Conservation (phyloP, 208 protist genomes). For the Trypanosoma mega region DNA sequence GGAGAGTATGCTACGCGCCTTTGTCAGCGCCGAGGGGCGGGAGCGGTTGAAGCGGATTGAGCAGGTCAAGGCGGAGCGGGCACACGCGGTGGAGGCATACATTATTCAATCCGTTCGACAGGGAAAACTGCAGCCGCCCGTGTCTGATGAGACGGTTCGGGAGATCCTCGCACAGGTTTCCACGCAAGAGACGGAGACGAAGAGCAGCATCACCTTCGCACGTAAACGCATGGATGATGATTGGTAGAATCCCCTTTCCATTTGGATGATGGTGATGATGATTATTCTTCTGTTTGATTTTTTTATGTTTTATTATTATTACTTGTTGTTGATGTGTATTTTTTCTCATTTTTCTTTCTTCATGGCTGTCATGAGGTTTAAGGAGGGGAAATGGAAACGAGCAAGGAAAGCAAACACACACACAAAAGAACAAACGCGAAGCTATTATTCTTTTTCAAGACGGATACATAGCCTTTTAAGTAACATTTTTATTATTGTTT, state of each 20-base stretch:
- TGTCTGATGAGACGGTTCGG: slow-evolving; percentile 80
- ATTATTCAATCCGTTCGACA: slow-evolving; percentile 88
- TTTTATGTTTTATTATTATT: too few relatives aligned
- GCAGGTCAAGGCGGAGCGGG: slow-evolving; percentile 85
- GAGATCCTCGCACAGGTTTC: slow-evolving; percentile 71
- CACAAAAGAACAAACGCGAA: too few relatives aligned
- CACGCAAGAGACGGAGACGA: slow-evolving; percentile 46
- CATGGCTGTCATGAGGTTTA: too few relatives aligned
- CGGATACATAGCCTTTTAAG: too few relatives aligned
- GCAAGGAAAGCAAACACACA: too few relatives aligned
- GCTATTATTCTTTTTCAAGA: too few relatives aligned
- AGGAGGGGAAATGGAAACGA: too few relatives aligned
- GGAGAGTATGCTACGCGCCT: slow-evolving; percentile 83
- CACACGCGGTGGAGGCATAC: slow-evolving; percentile 81
- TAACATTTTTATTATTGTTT: too few relatives aligned
- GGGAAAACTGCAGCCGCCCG: slow-evolving; percentile 86
- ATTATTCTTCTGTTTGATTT: too few relatives aligned
- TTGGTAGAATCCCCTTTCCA: slow-evolving; percentile 73
- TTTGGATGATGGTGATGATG: too few relatives aligned
- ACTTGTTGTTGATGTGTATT: too few relatives aligned
- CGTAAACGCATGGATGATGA: slow-evolving; percentile 89
- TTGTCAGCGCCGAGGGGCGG: slow-evolving; percentile 81
- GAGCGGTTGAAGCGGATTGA: slow-evolving; percentile 89
- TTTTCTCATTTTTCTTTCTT: too few relatives aligned
- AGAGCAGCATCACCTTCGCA: slow-evolving; percentile 81